A percentile compares a stretch with the other conserved stretches of the same genome.
Evolutionary conservation across 345 rosid species (phyloP).

Genomic region (Citrus glauca): DNA sequence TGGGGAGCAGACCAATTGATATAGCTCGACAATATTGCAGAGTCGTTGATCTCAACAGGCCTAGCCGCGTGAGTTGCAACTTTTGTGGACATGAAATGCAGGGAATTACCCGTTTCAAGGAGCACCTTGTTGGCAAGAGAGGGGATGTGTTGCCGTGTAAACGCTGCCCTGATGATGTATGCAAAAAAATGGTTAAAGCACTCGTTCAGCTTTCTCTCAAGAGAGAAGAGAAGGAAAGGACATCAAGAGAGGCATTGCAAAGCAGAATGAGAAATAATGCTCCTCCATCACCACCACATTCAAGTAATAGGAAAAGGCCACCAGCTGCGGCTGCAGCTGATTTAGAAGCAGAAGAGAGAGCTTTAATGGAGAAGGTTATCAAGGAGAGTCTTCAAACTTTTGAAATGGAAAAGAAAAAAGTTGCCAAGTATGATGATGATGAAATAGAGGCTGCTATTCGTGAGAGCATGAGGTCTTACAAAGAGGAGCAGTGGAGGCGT

Average conservation of each 20-base stretch:
- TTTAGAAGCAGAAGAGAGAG: not conserved
- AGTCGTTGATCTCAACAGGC: not conserved
- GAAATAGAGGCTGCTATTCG: not conserved
- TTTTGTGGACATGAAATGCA: not conserved
- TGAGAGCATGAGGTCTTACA: not conserved
- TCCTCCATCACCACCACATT: not conserved
- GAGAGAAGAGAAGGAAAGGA: not conserved
- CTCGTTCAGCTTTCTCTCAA: not conserved
- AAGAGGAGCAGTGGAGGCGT: not conserved
- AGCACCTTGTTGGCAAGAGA: not conserved
- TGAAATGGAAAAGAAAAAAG: not conserved
- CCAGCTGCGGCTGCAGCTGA: not conserved
- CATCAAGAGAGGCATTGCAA: not conserved
- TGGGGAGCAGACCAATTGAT: not conserved
- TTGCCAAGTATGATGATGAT: not conserved
- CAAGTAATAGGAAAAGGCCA: not conserved
- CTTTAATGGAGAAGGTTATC: not conserved
- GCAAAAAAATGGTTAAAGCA: not conserved
- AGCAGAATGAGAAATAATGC: not conserved
- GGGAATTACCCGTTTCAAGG: not conserved
- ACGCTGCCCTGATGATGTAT: not conserved
- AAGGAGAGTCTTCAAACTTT: not conserved
- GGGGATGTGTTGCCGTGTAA: not conserved
- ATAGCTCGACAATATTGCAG: not conserved
- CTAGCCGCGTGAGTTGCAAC: not conserved